Conservation (phyloP, 257 asterid species). For the Solanum pennellii region DNA sequence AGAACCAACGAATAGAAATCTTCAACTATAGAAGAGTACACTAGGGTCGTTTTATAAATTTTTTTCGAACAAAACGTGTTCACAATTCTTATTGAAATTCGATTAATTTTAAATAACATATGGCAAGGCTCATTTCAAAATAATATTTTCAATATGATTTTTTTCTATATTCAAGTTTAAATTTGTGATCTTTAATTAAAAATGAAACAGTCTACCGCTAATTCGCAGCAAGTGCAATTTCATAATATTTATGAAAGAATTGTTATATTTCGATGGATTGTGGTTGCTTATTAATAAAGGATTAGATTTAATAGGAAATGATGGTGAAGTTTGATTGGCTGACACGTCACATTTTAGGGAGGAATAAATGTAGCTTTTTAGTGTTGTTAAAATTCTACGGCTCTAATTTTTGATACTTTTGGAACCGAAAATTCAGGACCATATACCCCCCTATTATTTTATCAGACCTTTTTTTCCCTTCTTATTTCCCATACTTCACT, state of each 20-base stretch:
- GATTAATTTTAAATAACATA: too few species aligned
- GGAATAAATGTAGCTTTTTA: conserved; percentile 27
- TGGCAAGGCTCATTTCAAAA: fast-evolving
- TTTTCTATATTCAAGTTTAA: too few species aligned
- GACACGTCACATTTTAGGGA: conserved; percentile 26
- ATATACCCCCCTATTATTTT: not conserved
- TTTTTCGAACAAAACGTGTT: too few species aligned
- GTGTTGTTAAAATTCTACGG: conserved; percentile 21
- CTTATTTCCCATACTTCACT: conserved; percentile 12
- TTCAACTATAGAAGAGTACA: not conserved
- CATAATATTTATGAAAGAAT: not conserved
- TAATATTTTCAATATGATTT: too few species aligned
- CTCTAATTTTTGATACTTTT: conserved; percentile 14
- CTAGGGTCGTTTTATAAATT: not conserved
- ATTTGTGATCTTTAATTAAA: fast-evolving
- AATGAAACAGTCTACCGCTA: fast-evolving
- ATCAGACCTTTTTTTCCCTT: not conserved
- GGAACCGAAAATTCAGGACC: conserved; percentile 22
- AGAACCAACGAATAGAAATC: not conserved
- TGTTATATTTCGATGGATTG: not conserved
- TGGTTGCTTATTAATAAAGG: conserved; percentile 38
- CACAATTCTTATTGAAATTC: too few species aligned
- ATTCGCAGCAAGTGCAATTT: fast-evolving
- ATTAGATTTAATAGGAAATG: conserved; percentile 11
- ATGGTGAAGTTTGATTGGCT: conserved; percentile 20